Conservation (phyloP, 225 moss, liverwort and hornwort genomes). For the Marchantia paleacea region DNA sequence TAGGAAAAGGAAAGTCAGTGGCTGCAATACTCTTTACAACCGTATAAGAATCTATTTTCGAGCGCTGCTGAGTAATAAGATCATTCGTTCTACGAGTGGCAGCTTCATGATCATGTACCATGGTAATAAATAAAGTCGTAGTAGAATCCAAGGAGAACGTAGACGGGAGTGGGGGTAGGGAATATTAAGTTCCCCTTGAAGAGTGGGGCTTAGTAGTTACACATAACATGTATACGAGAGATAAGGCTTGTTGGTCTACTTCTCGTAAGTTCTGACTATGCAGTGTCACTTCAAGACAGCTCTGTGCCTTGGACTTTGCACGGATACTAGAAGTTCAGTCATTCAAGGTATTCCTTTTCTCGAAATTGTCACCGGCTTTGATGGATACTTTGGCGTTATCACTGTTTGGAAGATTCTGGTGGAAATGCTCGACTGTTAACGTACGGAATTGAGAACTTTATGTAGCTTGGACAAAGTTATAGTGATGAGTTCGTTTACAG, state of each 20-base stretch:
- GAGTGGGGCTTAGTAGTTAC: slow-evolving; percentile 14
- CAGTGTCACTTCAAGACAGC: not conserved
- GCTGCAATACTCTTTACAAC: slow-evolving; percentile 4
- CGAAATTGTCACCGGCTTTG: too few species aligned
- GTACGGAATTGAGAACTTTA: too few species aligned
- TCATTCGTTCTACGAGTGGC: slow-evolving; percentile 6
- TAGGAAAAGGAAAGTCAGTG: slow-evolving; percentile 9
- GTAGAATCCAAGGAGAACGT: slow-evolving; percentile 1
- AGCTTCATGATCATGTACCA: slow-evolving; percentile 18
- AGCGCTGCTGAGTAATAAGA: slow-evolving; percentile 5
- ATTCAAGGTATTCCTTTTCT: too few species aligned
- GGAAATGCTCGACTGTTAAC: too few species aligned
- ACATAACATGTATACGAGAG: not conserved
- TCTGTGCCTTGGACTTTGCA: not conserved
- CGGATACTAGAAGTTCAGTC: not conserved
- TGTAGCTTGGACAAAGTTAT: too few species aligned
- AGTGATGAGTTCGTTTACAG: too few species aligned
- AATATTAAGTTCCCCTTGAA: slow-evolving; percentile 5
- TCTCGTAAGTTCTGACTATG: not conserved
- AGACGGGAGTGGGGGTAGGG: slow-evolving; percentile 7
- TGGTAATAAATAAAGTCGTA: slow-evolving; percentile 10
- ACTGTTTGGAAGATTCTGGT: too few species aligned
- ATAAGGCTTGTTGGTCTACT: not conserved
- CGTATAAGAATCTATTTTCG: not conserved
- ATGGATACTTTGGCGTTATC: too few species aligned